Evolutionary conservation across 352 stramenopile genomes (phyloP), one percentile per base, ranked within the genome.

Genomic region (Pythium apleroticum): DNA sequence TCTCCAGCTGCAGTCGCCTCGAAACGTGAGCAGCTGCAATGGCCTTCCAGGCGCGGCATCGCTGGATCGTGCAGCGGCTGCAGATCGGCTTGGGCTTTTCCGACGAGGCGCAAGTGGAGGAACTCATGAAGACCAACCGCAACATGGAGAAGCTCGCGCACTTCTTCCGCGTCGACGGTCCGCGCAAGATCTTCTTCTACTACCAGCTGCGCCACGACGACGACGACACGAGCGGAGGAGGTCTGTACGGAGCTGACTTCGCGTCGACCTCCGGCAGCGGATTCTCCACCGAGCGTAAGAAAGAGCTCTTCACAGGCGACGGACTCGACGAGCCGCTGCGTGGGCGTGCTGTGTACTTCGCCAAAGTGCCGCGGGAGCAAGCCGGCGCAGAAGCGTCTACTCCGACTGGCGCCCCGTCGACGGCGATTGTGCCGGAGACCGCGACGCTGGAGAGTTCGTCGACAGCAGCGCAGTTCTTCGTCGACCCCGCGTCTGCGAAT

Each of bases 21-120:
- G 19, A 33, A 33, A n/a, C 46, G n/a, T n/a, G 10, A 22, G 14
- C 35, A 30, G 15, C 30, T 9, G 33, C 33, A 52, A 93, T 93
- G 85, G 85, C 86, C 61, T 93, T 95, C 83, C 86, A 95, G 69
- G 86, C 82, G 46, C 80, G 86, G 20, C 86, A 95, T 56, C 84
- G 84, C 62, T 95, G 86, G 86, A 80, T 93, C 66, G 90, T 95
- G 58, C 84, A 93, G 79, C 84, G 86, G 28, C 63, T 95, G 53
- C 84, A 95, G 64, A 73, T 84, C 15, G 70, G 77, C 8, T 71
- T 95, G n/a, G 81, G 82, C 17, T 91, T 95, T 63, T 66, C 73
- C 6, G 84, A 93, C 50, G 86, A 93, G 56, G 69, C 74, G 37
- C 80, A 91, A 31, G 78, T 95, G 20, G 84, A 95, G 61, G 86